phyloP scores from a whole-genome alignment of 2,329 filamentous ascomycete genomes.

The Colletotrichum cordylinicola region DNA sequence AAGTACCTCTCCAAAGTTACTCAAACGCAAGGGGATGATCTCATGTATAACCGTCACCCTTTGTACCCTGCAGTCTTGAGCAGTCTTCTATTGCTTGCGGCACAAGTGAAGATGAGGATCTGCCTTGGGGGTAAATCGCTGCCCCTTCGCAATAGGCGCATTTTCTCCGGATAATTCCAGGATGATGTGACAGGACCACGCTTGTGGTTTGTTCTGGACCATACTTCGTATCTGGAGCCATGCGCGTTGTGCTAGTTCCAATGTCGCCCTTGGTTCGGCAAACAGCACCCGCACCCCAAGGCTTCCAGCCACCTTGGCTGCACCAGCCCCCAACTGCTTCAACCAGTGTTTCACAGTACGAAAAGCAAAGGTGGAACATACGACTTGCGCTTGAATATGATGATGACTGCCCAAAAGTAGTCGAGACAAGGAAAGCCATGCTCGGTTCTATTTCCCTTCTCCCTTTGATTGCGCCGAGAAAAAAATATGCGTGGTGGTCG shows the following conservation, averaged over 20 bases:
- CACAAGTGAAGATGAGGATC: not conserved
- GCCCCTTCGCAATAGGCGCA: not conserved
- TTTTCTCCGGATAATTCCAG: not conserved
- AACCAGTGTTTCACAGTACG: slow-evolving; percentile 5
- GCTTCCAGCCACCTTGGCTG: not conserved
- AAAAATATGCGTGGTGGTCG: not conserved
- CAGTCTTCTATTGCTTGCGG: not conserved
- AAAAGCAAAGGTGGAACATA: slow-evolving; percentile 3
- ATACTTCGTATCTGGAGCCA: not conserved
- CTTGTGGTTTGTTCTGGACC: not conserved
- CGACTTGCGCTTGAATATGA: not conserved
- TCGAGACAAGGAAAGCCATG: not conserved
- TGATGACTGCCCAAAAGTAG: not conserved
- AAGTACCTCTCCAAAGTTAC: not conserved
- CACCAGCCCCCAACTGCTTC: not conserved
- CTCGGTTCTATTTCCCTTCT: not conserved
- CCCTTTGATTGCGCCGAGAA: slow-evolving; percentile 3
- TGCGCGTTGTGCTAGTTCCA: not conserved
- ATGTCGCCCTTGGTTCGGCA: not conserved
- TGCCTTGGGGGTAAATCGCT: not conserved
- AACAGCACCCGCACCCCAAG: not conserved
- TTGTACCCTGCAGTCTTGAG: not conserved
- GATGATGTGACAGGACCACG: not conserved
- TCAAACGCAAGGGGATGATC: not conserved
- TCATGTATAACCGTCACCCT: not conserved